Evolutionary conservation across 1,284 basidiomycete species (phyloP).

Genomic region (Amylostereum areolatum): DNA sequence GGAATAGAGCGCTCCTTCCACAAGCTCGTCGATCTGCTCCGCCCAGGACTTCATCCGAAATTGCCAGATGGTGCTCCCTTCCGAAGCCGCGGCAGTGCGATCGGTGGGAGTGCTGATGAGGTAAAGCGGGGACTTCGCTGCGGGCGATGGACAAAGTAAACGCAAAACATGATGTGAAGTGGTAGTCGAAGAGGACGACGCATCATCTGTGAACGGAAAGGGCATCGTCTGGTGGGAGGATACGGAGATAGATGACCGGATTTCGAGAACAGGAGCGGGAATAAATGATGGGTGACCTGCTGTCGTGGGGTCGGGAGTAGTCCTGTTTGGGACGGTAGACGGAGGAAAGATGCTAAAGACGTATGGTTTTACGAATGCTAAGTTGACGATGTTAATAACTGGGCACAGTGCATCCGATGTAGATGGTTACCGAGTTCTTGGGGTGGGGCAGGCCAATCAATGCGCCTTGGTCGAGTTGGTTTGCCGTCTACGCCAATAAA

Average conservation of each 20-base stretch:
- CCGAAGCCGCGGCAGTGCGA: conserved; percentile 47
- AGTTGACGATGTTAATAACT: background rate
- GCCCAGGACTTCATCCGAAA: conserved; percentile 70
- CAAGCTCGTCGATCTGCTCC: conserved; percentile 82
- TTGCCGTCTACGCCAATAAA: conserved; percentile 71
- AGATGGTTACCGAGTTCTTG: conserved; percentile 65
- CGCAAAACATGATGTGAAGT: conserved; percentile 47
- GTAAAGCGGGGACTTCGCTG: conserved; percentile 54
- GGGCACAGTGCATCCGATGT: background rate
- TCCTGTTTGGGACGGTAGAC: conserved; percentile 42
- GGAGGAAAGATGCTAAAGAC: conserved; percentile 76
- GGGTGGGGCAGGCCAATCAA: conserved; percentile 78
- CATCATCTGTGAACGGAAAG: conserved; percentile 48
- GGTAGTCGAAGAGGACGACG: conserved; percentile 18
- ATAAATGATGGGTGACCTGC: conserved; percentile 27
- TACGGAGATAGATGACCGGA: conserved; percentile 75
- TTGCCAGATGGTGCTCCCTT: conserved; percentile 78
- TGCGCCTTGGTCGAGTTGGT: conserved; percentile 46
- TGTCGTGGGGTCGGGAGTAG: conserved; percentile 5
- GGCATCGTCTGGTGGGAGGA: conserved; percentile 57
- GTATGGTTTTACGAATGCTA: conserved; percentile 81
- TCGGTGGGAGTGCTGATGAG: conserved; percentile 73
- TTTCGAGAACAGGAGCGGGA: conserved; percentile 61
- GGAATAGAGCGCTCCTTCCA: conserved; percentile 63
- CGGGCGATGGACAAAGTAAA: conserved; percentile 46